These are phyloP conservation scores for Silene coronaria DNA, from an alignment of 179 eudicot genomes.

Conservation along the genomic window DNA sequence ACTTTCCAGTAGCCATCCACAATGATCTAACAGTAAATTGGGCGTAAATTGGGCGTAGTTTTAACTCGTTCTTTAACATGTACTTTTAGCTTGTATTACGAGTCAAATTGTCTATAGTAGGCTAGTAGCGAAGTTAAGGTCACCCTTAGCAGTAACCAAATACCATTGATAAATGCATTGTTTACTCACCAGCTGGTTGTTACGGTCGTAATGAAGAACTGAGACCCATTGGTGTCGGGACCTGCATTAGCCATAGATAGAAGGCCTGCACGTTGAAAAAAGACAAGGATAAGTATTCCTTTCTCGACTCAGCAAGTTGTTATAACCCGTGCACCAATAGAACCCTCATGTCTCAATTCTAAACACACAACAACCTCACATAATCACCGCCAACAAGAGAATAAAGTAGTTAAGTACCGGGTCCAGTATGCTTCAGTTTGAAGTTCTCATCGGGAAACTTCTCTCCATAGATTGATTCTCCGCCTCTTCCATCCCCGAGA, in stretches of 20 bases:
- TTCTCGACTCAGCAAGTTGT: not conserved
- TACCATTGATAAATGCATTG: not conserved
- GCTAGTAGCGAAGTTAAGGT: no score
- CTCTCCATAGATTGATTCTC: constrained; percentile 90
- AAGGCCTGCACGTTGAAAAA: constrained; percentile 40
- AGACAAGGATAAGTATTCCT: not conserved
- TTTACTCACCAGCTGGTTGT: constrained; percentile 83
- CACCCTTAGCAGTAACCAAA: no score
- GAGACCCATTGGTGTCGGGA: constrained; percentile 86
- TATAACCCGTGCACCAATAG: not conserved
- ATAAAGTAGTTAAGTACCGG: constrained; percentile 43
- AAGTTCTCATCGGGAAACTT: constrained; percentile 92
- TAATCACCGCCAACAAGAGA: not conserved
- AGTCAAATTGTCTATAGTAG: not conserved
- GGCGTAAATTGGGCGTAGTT: no score
- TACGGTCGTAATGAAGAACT: constrained; percentile 94
- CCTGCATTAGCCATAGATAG: constrained; percentile 99
- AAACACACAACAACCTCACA: no score
- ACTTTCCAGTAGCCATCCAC: no score
- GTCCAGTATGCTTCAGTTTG: constrained; percentile 87
- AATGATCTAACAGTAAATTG: no score
- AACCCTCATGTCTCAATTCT: not conserved
- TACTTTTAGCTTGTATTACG: not conserved
- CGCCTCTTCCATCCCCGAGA: constrained; percentile 87
- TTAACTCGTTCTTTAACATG: no score